Percentiles rank a stretch among this genome's conserved stretches.
Evolutionary conservation across 805 yeast species (phyloP).

Genomic region (Tetrapisispora fleetii): DNA sequence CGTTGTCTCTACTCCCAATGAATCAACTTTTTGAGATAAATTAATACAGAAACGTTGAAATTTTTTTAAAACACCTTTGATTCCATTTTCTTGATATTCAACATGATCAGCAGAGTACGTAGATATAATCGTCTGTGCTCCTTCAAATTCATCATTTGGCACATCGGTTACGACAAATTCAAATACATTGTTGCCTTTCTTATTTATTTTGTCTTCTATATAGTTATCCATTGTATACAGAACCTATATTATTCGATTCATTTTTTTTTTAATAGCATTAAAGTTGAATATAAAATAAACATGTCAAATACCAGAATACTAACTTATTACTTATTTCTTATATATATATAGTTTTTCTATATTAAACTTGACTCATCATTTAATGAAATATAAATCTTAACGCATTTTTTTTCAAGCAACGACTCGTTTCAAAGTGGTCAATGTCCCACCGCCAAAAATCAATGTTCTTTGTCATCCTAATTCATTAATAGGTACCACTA

Average conservation of each 20-base stretch:
- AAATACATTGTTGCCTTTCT: not conserved
- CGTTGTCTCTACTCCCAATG: slow-evolving; percentile 59
- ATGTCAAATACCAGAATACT: no score
- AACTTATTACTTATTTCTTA: no score
- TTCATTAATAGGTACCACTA: no score
- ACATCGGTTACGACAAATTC: not conserved
- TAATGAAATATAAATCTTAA: no score
- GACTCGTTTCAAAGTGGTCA: no score
- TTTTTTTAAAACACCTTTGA: not conserved
- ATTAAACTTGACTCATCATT: no score
- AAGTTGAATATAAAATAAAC: no score
- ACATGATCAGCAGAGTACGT: not conserved
- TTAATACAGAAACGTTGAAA: not conserved
- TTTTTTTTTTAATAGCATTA: not conserved
- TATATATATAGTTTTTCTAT: no score
- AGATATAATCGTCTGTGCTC: not conserved
- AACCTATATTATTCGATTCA: not conserved
- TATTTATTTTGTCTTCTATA: not conserved
- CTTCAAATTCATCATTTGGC: not conserved
- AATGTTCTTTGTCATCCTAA: no score
- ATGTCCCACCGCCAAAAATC: not conserved
- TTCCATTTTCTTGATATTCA: not conserved
- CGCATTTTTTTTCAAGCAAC: no score
- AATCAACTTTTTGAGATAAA: slow-evolving; percentile 40
- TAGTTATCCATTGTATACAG: not conserved